A percentile compares a stretch with the other conserved stretches of the same genome.
phyloP scores from a whole-genome alignment of 202 grass and related monocot genomes.

The Dendrocalamus latiflorus region DNA sequence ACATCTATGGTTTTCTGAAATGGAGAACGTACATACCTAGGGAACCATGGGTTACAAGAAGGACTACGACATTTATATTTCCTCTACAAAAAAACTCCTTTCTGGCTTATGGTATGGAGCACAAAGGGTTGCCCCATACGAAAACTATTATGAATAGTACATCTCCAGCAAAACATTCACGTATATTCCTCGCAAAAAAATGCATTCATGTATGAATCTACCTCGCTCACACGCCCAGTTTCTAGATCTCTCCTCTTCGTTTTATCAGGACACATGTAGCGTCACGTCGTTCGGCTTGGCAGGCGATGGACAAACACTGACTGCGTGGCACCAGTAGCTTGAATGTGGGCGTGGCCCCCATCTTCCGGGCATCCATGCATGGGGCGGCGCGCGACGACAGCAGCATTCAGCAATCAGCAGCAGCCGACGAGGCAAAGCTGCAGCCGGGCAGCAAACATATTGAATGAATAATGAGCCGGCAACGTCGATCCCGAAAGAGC shows the following conservation, averaged over 20 bases:
- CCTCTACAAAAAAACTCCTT: too few species aligned
- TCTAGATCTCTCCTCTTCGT: not conserved
- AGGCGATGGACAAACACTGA: not conserved
- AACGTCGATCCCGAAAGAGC: slow-evolving; percentile 11
- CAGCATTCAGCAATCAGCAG: not conserved
- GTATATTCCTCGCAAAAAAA: too few species aligned
- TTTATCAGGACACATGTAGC: not conserved
- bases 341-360: not conserved
- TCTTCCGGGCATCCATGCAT: not conserved
- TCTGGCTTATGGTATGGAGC: too few species aligned
- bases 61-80: too few species aligned
- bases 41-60: too few species aligned
- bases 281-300: slow-evolving; percentile 4
- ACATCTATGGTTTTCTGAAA: too few species aligned
- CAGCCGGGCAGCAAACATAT: not conserved
- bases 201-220: not conserved
- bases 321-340: slow-evolving; percentile 10
- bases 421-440: not conserved
- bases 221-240: not conserved
- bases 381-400: not conserved
- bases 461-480: slow-evolving; percentile 5
- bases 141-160: too few species aligned
- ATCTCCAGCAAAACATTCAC: not conserved
- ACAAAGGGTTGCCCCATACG: too few species aligned
- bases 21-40: too few species aligned